phyloP scores from a whole-genome alignment of 129 eudicot genomes.

The Centaurea solstitialis region DNA sequence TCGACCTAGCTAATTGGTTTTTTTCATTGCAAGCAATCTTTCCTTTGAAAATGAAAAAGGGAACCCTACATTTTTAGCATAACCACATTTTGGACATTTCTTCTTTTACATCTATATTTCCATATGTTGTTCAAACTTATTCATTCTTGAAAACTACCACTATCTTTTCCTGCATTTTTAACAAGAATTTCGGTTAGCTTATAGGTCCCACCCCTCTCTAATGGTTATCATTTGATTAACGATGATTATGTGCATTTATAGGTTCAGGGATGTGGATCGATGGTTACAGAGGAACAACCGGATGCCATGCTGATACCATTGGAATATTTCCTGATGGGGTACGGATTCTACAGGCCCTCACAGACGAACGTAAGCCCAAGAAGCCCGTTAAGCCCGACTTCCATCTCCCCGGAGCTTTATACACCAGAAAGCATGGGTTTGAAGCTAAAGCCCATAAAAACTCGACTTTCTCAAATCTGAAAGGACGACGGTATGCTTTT shows the following conservation, averaged over 20 bases:
- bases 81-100: too few species aligned
- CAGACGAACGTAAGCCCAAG: slow-evolving; percentile 75
- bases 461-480: slow-evolving; percentile 48
- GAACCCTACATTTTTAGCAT: too few species aligned
- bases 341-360: slow-evolving; percentile 72
- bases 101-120: too few species aligned
- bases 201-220: background rate
- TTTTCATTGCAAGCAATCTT: too few species aligned
- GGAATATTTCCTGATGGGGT: slow-evolving; percentile 93
- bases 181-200: background rate
- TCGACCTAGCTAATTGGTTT: too few species aligned
- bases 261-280: slow-evolving; percentile 92
- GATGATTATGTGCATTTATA: slow-evolving; percentile 16
- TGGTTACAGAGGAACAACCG: slow-evolving; percentile 94
- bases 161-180: background rate
- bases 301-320: slow-evolving; percentile 93
- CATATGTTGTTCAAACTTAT: too few species aligned
- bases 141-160: background rate
- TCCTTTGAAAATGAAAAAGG: too few species aligned
- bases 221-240: background rate
- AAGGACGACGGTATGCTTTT: slow-evolving; percentile 16
- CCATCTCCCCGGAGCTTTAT: slow-evolving; percentile 94
- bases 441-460: slow-evolving; percentile 90
- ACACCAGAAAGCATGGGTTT: slow-evolving; percentile 99
- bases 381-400: slow-evolving; percentile 89